Evolutionary conservation across 1,284 basidiomycete species (phyloP), one percentile per base, ranked within the genome.

Genomic region (Tremellales sp.): DNA sequence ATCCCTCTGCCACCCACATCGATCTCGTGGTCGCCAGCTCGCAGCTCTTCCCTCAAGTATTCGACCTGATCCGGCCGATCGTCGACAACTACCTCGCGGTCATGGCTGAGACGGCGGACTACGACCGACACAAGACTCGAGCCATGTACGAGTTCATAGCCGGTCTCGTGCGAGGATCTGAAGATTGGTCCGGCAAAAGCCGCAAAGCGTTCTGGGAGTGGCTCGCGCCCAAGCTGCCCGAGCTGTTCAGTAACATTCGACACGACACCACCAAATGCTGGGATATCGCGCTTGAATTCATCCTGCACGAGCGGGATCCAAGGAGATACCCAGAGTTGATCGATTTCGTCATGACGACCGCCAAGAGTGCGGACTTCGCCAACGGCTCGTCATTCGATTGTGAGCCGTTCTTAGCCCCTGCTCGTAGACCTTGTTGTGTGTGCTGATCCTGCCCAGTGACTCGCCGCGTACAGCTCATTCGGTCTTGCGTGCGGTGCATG

Each of bases 111-210:
- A 72, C 57, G 40, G 72, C 68, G 55, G 62, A 67, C 8, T 67
- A 67, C 27, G 89, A 97, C 67, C 87, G 90, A 50, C 94, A 90
- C 77, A 89, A 90, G 73, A 92, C 94, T 66, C 82, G 93, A 26
- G 90, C 90, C 21, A 86, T 86, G 6, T 89, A 86, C 45, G 94
- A 98, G 76, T 76, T 96, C 26, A 69, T 97, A 31, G 80, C 83
- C 40, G 93, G 92, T 39, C 65, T 87, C 43, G 68, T 86, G 45
- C 60, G 78, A 81, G 93, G 91, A 23, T 84, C 86, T 12, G 96
- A 96, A 73, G 89, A 97, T 69, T 98, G 94, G 94, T 79, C 84
- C 0, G 78, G 79, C 50, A 74, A 75, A 46, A 76, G 80, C 53
- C 80, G 82, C 41, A 73, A 81, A 42, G 68, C 72, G 42, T 73